Evolutionary conservation across 805 yeast species (phyloP), one percentile per base, ranked within the genome.

Genomic region (Wickerhamiella lipophila): DNA sequence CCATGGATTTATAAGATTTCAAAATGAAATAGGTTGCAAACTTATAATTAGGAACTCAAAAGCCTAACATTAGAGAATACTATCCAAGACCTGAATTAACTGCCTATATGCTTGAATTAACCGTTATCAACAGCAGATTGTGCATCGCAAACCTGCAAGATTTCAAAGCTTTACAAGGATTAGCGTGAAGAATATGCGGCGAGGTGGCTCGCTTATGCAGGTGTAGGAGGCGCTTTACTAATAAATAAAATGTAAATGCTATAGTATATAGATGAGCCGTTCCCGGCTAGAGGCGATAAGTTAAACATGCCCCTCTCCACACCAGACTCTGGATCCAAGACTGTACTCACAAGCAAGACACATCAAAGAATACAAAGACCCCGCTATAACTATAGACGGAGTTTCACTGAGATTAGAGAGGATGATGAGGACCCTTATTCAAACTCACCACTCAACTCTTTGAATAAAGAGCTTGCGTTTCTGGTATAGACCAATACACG

Each of bases 301-400:
- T 6, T 23, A 23, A 5, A 23, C 12, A 29, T 29, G 32, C 32
- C 32, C 6, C 32, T 29, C 3, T 9, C 32, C 11, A 29, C 32
- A 11, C 26, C 5, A 23, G 7, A 23, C 8, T 8, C 26, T 23
- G 26, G 8, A 23, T 8, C 26, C 26, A 23, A 5, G n/a, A 29
- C 6, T 29, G 5, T n/a, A 11, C 6, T 29, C 34, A 6, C 6
- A 4, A 11, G 15, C 6, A 11, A 29, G 34, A 32, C 21, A 32
- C 19, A 32, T 15, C 38, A 13, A 16, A 32, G 19, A 7, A 21
- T 19, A 7, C 42, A 22, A 19, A 38, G 42, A n/a, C 26, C 42
- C 4, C 25, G 42, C n/a, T 38, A 38, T n/a, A 38, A 38, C 26
- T 38, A 38, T 13, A 19, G 42, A 19, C 42, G 42, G 11, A 38